Percentiles rank a stretch among this genome's conserved stretches.
These are phyloP conservation scores for Zygnema cylindricum DNA, from an alignment of 139 green algal genomes.

Conservation along the genomic window DNA sequence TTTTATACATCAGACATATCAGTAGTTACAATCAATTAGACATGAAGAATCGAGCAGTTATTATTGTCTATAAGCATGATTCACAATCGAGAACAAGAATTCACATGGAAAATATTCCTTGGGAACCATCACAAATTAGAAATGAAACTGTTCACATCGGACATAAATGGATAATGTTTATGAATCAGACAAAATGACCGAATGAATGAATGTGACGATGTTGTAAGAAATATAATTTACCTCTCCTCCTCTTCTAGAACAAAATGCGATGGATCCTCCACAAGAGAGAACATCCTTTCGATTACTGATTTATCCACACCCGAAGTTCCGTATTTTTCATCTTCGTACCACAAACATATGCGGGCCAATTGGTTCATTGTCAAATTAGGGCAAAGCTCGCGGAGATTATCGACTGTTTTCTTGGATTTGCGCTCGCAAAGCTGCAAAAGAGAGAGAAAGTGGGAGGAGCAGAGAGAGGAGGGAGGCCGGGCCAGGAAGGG, in stretches of 20 bases:
- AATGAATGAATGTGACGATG: no score
- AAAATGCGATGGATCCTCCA: constrained; percentile 19
- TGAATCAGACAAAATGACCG: no score
- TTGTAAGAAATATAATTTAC: constrained; percentile 19
- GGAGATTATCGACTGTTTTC: not conserved
- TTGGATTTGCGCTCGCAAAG: constrained; percentile 6
- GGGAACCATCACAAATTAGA: not conserved
- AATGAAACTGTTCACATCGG: not conserved
- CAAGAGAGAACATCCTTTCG: not conserved
- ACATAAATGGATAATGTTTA: not conserved
- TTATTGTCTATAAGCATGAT: no score
- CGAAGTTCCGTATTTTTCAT: constrained; percentile 45
- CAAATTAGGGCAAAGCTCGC: not conserved
- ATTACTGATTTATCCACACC: not conserved
- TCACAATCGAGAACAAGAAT: no score
- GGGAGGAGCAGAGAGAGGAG: not conserved
- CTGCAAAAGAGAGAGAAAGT: not conserved
- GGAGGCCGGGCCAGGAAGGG: not conserved
- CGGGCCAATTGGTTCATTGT: constrained; percentile 33
- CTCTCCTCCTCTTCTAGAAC: constrained; percentile 1
- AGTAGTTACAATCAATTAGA: no score
- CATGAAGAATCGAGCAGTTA: no score
- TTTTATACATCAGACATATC: no score
- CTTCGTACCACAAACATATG: constrained; percentile 34
- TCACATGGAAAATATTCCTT: not conserved